These are phyloP conservation scores for Panellus pusillus DNA, from an alignment of 768 basidiomycete species.

Conservation along the genomic window DNA sequence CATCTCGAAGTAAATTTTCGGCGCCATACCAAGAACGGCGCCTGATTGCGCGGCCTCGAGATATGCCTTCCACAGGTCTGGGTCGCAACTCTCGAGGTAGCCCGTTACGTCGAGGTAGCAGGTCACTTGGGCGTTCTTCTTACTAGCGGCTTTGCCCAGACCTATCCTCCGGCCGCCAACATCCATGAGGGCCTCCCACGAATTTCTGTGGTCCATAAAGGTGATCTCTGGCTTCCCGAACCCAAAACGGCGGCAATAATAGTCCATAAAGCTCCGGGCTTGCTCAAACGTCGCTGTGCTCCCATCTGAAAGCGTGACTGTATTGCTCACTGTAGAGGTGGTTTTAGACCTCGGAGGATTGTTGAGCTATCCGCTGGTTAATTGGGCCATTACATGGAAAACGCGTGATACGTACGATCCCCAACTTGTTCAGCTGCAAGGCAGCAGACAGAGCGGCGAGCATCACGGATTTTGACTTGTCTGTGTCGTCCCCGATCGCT, in stretches of 20 bases:
- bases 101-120: conserved; percentile 87
- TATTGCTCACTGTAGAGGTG: conserved; percentile 21
- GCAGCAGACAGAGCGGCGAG: conserved; percentile 76
- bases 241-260: conserved; percentile 79
- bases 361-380: conserved; percentile 35
- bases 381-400: neutral
- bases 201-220: conserved; percentile 39
- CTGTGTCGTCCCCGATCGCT: conserved; percentile 61
- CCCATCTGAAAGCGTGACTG: conserved; percentile 56
- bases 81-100: conserved; percentile 86
- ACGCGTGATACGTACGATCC: conserved; percentile 53
- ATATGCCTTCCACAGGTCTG: conserved; percentile 75
- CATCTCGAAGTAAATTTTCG: conserved; percentile 66
- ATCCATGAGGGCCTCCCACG: conserved; percentile 75
- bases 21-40: conserved; percentile 69
- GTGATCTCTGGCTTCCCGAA: conserved; percentile 75
- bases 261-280: conserved; percentile 91
- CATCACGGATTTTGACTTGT: conserved; percentile 65
- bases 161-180: conserved; percentile 83
- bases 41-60: conserved; percentile 59
- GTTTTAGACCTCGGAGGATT: conserved; percentile 31
- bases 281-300: conserved; percentile 63
- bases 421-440: conserved; percentile 63
- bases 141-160: conserved; percentile 64
- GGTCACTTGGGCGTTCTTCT: conserved; percentile 68